phyloP scores from a whole-genome alignment of 495 filamentous ascomycete species.

The Chaetomium fimeti region DNA sequence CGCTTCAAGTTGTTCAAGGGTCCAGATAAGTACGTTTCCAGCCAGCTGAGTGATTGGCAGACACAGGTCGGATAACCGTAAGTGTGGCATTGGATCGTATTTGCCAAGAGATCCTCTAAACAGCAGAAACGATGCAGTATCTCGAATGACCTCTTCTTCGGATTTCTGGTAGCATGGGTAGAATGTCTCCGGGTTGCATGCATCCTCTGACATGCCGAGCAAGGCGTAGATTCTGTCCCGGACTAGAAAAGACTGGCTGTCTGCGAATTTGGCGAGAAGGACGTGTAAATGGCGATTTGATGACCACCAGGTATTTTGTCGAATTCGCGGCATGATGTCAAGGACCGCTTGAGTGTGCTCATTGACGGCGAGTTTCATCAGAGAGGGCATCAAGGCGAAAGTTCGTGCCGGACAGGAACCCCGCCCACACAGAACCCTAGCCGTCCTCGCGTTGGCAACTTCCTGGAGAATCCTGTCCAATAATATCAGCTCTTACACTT shows the following conservation, averaged over 20 bases:
- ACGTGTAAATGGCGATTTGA: conserved; percentile 29
- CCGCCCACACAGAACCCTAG: conserved; percentile 26
- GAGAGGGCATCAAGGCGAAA: conserved; percentile 33
- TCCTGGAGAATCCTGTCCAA: conserved; percentile 25
- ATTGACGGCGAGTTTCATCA: conserved; percentile 18
- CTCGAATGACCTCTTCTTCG: not conserved
- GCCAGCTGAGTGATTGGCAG: too few relatives aligned
- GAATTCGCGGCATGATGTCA: conserved; percentile 38
- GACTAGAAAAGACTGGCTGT: conserved; percentile 32
- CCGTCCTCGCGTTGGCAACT: conserved; percentile 20
- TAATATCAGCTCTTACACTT: too few relatives aligned
- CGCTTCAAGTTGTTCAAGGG: too few relatives aligned
- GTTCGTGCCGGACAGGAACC: conserved; percentile 28
- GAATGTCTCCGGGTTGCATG: not conserved
- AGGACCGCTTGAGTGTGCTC: conserved; percentile 35
- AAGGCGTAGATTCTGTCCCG: conserved; percentile 42
- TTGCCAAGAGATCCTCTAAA: not conserved
- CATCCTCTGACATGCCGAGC: conserved; percentile 33
- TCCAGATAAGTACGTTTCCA: too few relatives aligned
- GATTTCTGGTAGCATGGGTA: not conserved
- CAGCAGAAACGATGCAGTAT: not conserved
- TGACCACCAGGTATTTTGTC: conserved; percentile 35
- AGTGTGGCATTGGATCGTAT: too few relatives aligned
- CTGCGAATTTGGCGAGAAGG: conserved; percentile 34
- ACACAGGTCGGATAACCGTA: too few relatives aligned